Evolutionary conservation across 495 filamentous ascomycete species (phyloP).

Genomic region (Neurospora pannonica): DNA sequence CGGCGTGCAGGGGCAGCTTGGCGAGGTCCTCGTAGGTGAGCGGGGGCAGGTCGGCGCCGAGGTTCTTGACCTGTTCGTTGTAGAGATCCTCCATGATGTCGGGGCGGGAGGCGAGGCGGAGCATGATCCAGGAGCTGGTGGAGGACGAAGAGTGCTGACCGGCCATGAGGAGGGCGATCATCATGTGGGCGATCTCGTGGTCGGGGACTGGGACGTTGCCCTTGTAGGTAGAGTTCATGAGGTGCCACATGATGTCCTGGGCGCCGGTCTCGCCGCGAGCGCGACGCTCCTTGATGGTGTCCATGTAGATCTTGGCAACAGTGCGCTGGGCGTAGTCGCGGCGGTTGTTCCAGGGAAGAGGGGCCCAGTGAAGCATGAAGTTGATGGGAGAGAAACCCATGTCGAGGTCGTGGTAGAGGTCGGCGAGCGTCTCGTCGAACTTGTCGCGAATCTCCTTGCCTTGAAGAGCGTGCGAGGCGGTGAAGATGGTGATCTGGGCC

Average conservation of each 20-base stretch:
- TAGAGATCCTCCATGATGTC: conserved; percentile 67
- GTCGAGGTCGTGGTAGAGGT: conserved; percentile 74
- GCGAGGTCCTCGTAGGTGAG: conserved; percentile 58
- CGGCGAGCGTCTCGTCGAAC: conserved; percentile 64
- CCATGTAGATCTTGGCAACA: conserved; percentile 68
- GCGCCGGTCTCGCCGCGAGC: conserved; percentile 34
- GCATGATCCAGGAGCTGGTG: conserved; percentile 71
- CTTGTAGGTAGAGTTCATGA: conserved; percentile 74
- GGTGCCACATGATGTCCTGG: conserved; percentile 73
- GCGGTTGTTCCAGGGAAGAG: conserved; percentile 73
- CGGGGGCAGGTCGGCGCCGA: conserved; percentile 54
- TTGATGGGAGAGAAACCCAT: conserved; percentile 78
- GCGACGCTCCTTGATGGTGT: conserved; percentile 62
- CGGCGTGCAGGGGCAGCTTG: conserved; percentile 58
- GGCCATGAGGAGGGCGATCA: conserved; percentile 85
- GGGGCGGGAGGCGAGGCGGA: conserved; percentile 65
- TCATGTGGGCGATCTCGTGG: conserved; percentile 79
- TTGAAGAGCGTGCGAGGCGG: conserved; percentile 70
- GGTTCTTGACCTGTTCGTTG: conserved; percentile 55
- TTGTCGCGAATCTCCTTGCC: conserved; percentile 69
- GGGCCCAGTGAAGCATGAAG: conserved; percentile 78
- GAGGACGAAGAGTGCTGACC: conserved; percentile 83
- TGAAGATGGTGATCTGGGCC: conserved; percentile 81
- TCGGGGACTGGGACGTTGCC: conserved; percentile 61
- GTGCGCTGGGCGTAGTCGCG: conserved; percentile 67